Evolutionary conservation across 805 yeast genomes (phyloP), one percentile per base, ranked within the genome.

Genomic region (Starmerella floricola): DNA sequence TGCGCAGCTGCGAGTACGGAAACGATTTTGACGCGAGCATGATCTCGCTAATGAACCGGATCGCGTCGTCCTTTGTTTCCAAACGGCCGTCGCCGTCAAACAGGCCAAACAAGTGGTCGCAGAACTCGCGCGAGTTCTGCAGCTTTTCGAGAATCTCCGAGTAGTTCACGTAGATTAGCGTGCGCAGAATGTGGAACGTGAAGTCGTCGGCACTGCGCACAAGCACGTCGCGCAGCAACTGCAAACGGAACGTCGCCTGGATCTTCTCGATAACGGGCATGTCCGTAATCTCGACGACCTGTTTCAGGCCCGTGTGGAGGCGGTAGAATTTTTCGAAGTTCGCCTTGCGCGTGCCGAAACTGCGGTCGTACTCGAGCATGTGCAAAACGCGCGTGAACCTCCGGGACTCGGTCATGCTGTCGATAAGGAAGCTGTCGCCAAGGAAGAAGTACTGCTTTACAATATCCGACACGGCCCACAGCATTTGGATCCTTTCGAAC

Each of bases 331-430:
- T 74, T 40, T 95, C 65, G 62, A 83, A 84, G 52, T 83, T 79
- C 3, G 95, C 84, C 59, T 84, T 86, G 49, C 70, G 69, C 12
- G 68, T 68, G 1, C 95, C 95, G 54, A 72, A 84, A 43, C 83
- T 94, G 0, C 91, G 81, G 58, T 91, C 96, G 59, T 59, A 80
- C 59, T 91, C 98, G 36, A 88, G 62, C 11, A 85, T 79, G 1
- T 95, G 94, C 11, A 79, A 71, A 3, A 84, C 62, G 1, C 81
- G 80, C 53, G 67, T 55, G 35, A 78, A 67, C 31, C 65, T 54
- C 6, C 66, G 67, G 46, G 76, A 79, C 12, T 67, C 67, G 2
- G 77, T 62, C 45, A 81, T 64, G n/a, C 64, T 52, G 41, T 79
- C 84, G 35, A 79, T 58, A 4, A 81, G 66, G 12, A 65, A 61